Percentiles rank a stretch among this genome's conserved stretches.
Evolutionary conservation across 495 filamentous ascomycete species (phyloP).

Genomic region (Sordaria brevicollis): DNA sequence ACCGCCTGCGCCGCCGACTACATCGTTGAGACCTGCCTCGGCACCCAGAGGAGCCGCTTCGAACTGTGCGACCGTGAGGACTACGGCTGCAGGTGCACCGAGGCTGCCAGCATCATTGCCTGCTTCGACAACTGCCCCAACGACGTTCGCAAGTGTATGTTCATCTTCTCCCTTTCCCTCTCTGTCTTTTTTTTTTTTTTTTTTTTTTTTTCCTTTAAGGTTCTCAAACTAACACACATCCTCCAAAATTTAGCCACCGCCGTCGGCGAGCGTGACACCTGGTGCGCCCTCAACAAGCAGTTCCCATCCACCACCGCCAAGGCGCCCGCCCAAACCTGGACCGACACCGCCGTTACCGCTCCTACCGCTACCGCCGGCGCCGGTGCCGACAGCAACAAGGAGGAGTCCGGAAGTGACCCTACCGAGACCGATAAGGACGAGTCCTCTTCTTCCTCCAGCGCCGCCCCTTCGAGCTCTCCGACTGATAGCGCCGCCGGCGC

Average conservation of each 20-base stretch:
- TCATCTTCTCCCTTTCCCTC: neutral
- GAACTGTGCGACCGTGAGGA: constrained; percentile 23
- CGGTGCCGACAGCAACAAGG: constrained; percentile 2
- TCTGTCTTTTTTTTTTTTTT: neutral
- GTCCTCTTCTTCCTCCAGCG: too few species aligned
- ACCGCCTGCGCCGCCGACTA: constrained; percentile 29
- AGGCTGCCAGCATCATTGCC: constrained; percentile 27
- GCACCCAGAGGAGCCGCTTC: constrained; percentile 26
- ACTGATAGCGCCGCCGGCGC: constrained; percentile 23
- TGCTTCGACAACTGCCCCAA: constrained; percentile 43
- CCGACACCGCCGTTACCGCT: constrained; percentile 7
- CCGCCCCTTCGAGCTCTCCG: constrained; percentile 5
- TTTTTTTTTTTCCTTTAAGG: neutral
- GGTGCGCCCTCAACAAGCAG: constrained; percentile 30
- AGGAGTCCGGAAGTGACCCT: constrained; percentile 6
- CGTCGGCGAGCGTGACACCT: constrained; percentile 27
- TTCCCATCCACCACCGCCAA: constrained; percentile 19
- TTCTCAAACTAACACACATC: neutral
- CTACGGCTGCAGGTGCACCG: constrained; percentile 31
- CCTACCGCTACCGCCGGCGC: neutral
- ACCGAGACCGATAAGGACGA: constrained; percentile 5
- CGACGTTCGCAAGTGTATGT: constrained; percentile 21
- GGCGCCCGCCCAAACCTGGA: neutral
- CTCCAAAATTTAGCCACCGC: neutral
- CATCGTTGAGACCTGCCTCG: constrained; percentile 35